Conservation (phyloP, 257 asterid species). For the Oldenlandia corymbosa region DNA sequence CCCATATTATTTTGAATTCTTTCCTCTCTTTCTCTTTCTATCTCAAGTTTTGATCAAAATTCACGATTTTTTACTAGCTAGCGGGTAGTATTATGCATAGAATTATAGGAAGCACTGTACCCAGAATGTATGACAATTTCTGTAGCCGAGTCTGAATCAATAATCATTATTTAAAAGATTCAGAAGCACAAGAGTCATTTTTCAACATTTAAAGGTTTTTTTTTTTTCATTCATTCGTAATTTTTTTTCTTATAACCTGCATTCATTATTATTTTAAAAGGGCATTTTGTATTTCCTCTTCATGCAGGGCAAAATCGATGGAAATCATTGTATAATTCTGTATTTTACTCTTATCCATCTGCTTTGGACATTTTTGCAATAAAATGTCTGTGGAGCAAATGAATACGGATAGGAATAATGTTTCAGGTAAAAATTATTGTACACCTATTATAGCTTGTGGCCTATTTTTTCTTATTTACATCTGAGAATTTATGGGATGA, state of each 20-base stretch:
- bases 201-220: too few species aligned
- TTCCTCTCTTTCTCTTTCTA: too few species aligned
- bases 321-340: slow-evolving; percentile 4
- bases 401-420: slow-evolving; percentile 8
- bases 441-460: neutral
- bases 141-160: too few species aligned
- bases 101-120: too few species aligned
- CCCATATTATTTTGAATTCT: too few species aligned
- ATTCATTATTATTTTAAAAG: neutral
- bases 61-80: too few species aligned
- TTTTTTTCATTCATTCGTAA: too few species aligned
- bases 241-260: neutral
- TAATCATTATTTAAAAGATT: too few species aligned
- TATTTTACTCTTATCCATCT: neutral
- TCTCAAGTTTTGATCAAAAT: too few species aligned
- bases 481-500: neutral
- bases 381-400: slow-evolving; percentile 23
- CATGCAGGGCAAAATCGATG: slow-evolving; percentile 8
- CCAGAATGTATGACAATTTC: too few species aligned
- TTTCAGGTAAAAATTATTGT: slow-evolving; percentile 10
- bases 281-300: neutral
- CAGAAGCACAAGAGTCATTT: too few species aligned
- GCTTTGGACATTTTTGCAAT: slow-evolving; percentile 5
- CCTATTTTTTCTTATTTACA: neutral
- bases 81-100: too few species aligned